Conservation (phyloP, 2,329 filamentous ascomycete species). For the Xylariaceae sp. region DNA sequence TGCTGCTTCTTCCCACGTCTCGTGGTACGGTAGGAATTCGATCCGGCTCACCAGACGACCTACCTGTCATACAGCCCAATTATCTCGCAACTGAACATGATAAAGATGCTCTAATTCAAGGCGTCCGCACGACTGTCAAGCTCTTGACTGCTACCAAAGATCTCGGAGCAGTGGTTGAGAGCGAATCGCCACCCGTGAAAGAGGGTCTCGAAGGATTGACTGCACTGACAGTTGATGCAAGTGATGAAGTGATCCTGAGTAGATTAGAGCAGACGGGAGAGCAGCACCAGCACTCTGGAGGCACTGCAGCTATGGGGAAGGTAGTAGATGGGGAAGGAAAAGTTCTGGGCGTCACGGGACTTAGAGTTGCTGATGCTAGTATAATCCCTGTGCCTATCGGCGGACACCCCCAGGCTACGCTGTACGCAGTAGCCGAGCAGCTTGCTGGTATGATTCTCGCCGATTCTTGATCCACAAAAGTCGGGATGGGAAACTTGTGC, state of each 20-base stretch:
- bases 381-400: conserved; percentile 22
- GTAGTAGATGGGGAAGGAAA: conserved; percentile 21
- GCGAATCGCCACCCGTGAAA: conserved; percentile 18
- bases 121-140: conserved; percentile 16
- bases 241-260: conserved; percentile 21
- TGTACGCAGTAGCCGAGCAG: conserved; percentile 23
- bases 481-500: too few species aligned
- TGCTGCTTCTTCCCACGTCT: conserved; percentile 22
- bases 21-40: conserved; percentile 18
- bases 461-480: neutral
- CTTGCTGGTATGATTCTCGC: conserved; percentile 14
- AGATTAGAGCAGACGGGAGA: conserved; percentile 22
- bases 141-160: conserved; percentile 11
- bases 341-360: conserved; percentile 19
- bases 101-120: conserved; percentile 17
- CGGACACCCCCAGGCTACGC: conserved; percentile 21
- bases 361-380: conserved; percentile 25
- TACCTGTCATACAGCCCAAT: conserved; percentile 17
- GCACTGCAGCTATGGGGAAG: conserved; percentile 22
- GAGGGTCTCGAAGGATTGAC: conserved; percentile 16
- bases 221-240: conserved; percentile 19
- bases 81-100: conserved; percentile 16
- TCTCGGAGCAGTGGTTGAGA: conserved; percentile 18
- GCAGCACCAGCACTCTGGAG: conserved; percentile 19
- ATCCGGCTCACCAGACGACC: conserved; percentile 12